A percentile compares a stretch with the other conserved stretches of the same genome.
Conservation (phyloP, 441 rosid species). For the Euphorbia celastroides region DNA sequence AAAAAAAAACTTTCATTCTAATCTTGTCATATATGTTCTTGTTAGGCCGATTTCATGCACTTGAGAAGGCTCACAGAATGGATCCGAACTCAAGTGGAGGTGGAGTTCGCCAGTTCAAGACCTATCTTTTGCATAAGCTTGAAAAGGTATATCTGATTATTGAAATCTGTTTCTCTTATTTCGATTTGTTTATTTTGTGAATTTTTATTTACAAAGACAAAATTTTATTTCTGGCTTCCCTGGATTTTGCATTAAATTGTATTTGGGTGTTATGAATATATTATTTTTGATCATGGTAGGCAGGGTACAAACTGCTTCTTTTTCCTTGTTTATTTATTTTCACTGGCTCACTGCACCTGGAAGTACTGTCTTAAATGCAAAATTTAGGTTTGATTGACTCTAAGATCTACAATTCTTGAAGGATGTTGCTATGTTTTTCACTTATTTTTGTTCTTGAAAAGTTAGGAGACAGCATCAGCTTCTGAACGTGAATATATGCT, state of each 20-base stretch:
- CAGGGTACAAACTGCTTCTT: background rate
- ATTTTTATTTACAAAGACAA: slow-evolving; percentile 3
- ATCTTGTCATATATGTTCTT: background rate
- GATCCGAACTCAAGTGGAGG: slow-evolving; percentile 74
- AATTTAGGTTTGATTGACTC: background rate
- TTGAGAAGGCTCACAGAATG: slow-evolving; percentile 78
- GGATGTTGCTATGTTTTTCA: background rate
- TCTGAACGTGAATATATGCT: background rate
- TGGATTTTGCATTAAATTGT: background rate
- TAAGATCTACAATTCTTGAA: background rate
- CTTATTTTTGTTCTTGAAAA: background rate
- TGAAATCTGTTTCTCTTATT: background rate
- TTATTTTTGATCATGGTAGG: background rate
- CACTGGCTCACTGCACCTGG: background rate
- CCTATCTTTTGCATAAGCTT: slow-evolving; percentile 73
- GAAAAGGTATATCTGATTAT: slow-evolving; percentile 53
- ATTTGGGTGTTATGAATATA: background rate
- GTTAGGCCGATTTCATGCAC: slow-evolving; percentile 91
- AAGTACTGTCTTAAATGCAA: background rate
- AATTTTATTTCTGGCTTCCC: background rate
- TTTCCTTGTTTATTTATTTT: background rate
- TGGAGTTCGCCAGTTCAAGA: slow-evolving; percentile 96
- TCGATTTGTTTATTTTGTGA: background rate
- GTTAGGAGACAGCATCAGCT: background rate
- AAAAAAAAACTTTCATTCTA: background rate